Base-by-base conservation (phyloP, 2,329 filamentous ascomycete genomes). In the Fusarium phyllophilum region DNA sequence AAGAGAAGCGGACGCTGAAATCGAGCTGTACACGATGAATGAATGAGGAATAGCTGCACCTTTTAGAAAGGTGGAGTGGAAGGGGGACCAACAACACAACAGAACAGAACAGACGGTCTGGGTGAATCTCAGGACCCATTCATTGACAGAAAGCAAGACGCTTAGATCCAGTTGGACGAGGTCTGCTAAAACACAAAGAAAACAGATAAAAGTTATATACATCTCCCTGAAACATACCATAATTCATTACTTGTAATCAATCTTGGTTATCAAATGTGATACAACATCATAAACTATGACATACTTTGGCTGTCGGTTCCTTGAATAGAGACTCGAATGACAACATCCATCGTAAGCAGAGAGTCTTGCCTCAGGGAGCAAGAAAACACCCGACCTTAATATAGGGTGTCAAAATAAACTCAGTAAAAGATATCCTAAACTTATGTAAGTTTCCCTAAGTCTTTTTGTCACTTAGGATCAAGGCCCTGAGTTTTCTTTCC, bases 1-100 rank as follows among this genome's bases (percentile, higher is more conserved):
- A 65, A 49, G 61, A 72, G 68, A 67, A 55, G 52, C 64, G 49
- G 49, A 64, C 56, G 46, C 65, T 57, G 61, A 61, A 63, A 72
- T 54, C 58, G 64, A 60, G 62, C 59, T 62, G 51, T 58, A 56
- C 61, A 75, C 61, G 66, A 72, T 52, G 39, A 48, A 72, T 61
- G 52, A 60, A 74, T 58, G 56, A 66, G 66, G 62, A 62, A 68
- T 64, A 68, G 63, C 67, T 66, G 62, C 72, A 64, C 65, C 51
- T 69, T 48, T 65, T 61, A 13, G 58, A 33, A 62, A 68, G 63
- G 60, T 66, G 62, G 61, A 69, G 63, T 68, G 45, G 42, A 63
- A 46, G 56, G 55, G 55, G 34, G 58, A 51, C 54, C 58, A 55
- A 73, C 63, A 63, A 41, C 34, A 55, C 14, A 54, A 24, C 48